These are phyloP conservation scores for Tephrocybe sp. DNA, from an alignment of 768 basidiomycete genomes.

Conservation along the genomic window DNA sequence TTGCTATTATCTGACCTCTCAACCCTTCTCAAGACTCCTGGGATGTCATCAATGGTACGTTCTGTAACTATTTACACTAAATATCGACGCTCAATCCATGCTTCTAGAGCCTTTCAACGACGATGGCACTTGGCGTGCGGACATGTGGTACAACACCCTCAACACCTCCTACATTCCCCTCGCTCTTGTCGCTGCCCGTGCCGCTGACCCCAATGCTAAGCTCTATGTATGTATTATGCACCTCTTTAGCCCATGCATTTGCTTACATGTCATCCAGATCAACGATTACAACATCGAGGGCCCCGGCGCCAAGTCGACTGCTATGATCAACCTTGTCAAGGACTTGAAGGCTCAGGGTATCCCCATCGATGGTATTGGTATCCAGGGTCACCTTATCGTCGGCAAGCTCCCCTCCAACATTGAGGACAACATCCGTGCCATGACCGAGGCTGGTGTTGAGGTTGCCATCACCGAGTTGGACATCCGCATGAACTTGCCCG, in stretches of 20 bases:
- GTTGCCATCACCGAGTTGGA: slow-evolving; percentile 71
- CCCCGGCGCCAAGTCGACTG: slow-evolving; percentile 49
- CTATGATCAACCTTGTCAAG: slow-evolving; percentile 50
- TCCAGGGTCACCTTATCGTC: slow-evolving; percentile 60
- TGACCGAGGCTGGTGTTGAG: slow-evolving; percentile 60
- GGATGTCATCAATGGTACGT: slow-evolving; percentile 42
- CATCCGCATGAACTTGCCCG: slow-evolving; percentile 56
- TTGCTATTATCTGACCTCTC: not conserved
- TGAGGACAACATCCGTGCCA: slow-evolving; percentile 44
- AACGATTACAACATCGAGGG: slow-evolving; percentile 41
- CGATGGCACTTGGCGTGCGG: slow-evolving; percentile 50
- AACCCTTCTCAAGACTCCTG: slow-evolving; percentile 29
- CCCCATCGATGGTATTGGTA: slow-evolving; percentile 61
- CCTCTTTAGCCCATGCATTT: not conserved
- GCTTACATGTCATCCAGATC: slow-evolving; percentile 20
- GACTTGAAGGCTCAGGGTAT: slow-evolving; percentile 41
- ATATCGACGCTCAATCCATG: slow-evolving; percentile 11
- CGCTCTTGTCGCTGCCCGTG: slow-evolving; percentile 52
- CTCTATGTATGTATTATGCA: slow-evolving; percentile 47
- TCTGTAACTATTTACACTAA: not conserved
- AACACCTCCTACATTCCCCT: slow-evolving; percentile 46
- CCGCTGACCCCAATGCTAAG: slow-evolving; percentile 53
- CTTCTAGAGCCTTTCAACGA: slow-evolving; percentile 56
- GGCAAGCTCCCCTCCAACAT: slow-evolving; percentile 49
- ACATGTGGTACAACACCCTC: slow-evolving; percentile 51